phyloP scores from a whole-genome alignment of 108 stramenopile species.

The Skeletonema tropicum region DNA sequence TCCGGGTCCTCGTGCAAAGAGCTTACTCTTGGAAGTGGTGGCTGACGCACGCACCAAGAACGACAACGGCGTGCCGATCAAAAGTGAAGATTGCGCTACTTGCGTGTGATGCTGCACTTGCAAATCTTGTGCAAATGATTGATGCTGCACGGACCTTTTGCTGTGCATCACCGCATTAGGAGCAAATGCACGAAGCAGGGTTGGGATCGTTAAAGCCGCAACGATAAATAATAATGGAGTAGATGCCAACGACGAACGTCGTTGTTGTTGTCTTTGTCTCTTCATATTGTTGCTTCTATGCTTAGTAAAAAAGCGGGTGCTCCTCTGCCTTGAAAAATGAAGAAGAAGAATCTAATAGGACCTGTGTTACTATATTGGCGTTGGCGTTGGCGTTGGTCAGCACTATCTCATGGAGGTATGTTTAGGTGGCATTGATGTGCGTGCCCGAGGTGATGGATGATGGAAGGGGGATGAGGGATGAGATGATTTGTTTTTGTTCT shows the following conservation, averaged over 20 bases:
- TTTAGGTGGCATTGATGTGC: background rate
- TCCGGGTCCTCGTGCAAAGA: conserved; percentile 17
- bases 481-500: no score
- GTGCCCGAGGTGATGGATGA: no score
- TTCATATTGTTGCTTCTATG: background rate
- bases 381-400: no score
- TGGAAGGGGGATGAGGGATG: no score
- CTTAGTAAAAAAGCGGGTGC: no score
- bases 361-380: background rate
- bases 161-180: background rate
- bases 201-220: background rate
- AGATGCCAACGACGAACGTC: background rate
- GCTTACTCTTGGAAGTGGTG: conserved; percentile 5
- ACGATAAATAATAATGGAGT: background rate
- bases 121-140: background rate
- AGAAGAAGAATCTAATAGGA: background rate
- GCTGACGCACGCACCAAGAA: background rate
- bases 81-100: background rate
- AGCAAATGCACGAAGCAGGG: conserved; percentile 8
- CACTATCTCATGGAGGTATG: background rate
- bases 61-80: background rate
- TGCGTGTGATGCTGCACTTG: background rate
- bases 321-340: no score
- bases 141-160: background rate
- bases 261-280: background rate